A percentile compares a stretch with the other conserved stretches of the same genome.
These are phyloP conservation scores for Artemisia annua DNA, from an alignment of 129 eudicot genomes.

Conservation along the genomic window DNA sequence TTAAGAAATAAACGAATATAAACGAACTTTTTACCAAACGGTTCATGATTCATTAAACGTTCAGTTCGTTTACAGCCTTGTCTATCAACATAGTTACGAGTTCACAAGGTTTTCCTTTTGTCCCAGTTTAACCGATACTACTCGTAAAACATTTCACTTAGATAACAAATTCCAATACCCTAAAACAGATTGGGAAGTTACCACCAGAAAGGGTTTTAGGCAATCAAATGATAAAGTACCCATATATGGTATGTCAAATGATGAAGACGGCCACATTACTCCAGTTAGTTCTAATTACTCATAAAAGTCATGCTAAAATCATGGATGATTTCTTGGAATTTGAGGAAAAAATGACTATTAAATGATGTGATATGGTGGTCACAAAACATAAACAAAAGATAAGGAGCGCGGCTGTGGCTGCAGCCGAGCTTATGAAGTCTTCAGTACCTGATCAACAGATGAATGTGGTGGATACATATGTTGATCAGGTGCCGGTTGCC, in stretches of 20 bases:
- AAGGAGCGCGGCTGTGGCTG: constrained; percentile 38
- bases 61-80: too few relatives aligned
- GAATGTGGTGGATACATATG: neutral
- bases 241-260: constrained; percentile 16
- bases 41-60: too few relatives aligned
- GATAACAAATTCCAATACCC: neutral
- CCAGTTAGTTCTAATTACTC: constrained; percentile 13
- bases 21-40: too few relatives aligned
- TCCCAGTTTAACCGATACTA: too few relatives aligned
- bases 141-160: too few relatives aligned
- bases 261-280: constrained; percentile 20
- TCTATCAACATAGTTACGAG: neutral
- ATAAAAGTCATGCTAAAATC: constrained; percentile 18
- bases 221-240: constrained; percentile 13
- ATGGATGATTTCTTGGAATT: constrained; percentile 29
- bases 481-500: neutral
- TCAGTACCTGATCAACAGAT: neutral
- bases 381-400: constrained; percentile 20
- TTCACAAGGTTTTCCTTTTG: neutral
- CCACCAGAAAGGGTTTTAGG: constrained; percentile 4
- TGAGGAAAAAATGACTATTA: constrained; percentile 15
- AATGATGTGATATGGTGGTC: constrained; percentile 33
- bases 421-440: constrained; percentile 34
- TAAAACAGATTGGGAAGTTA: neutral
- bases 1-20: too few relatives aligned